Evolutionary conservation across 306 rosid species (phyloP).

Genomic region (Begonia fuchsioides): DNA sequence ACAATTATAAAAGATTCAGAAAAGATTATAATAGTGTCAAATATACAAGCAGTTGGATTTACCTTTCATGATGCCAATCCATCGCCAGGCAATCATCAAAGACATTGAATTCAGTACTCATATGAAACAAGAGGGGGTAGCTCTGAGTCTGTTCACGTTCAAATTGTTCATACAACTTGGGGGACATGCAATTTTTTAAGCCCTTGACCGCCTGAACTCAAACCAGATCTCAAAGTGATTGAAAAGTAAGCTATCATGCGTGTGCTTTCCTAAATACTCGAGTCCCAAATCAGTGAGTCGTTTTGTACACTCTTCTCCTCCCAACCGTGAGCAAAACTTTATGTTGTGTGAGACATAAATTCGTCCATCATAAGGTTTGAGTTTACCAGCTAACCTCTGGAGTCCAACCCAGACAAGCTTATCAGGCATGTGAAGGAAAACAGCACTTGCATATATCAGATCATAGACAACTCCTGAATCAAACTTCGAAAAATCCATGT

Average conservation of each 20-base stretch:
- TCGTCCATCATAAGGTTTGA: conserved; percentile 60
- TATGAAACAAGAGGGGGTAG: no score
- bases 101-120: no score
- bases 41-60: no score
- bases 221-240: conserved; percentile 94
- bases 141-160: no score
- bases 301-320: conserved; percentile 73
- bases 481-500: conserved; percentile 63
- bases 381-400: conserved; percentile 49
- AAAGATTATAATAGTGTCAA: no score
- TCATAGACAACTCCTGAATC: conserved; percentile 38
- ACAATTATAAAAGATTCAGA: no score
- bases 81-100: no score
- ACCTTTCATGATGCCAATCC: no score
- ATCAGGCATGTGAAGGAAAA: conserved; percentile 88
- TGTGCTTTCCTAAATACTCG: conserved; percentile 58
- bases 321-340: conserved; percentile 71
- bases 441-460: conserved; percentile 88
- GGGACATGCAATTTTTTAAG: conserved; percentile 23
- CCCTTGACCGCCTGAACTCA: conserved; percentile 45
- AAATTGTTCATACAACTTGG: no score
- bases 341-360: conserved; percentile 78
- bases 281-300: conserved; percentile 59
- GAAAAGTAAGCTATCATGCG: conserved; percentile 82
- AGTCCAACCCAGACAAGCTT: conserved; percentile 77